These are phyloP conservation scores for Gastrolobium bilobum DNA, from an alignment of 306 rosid species.

Conservation along the genomic window DNA sequence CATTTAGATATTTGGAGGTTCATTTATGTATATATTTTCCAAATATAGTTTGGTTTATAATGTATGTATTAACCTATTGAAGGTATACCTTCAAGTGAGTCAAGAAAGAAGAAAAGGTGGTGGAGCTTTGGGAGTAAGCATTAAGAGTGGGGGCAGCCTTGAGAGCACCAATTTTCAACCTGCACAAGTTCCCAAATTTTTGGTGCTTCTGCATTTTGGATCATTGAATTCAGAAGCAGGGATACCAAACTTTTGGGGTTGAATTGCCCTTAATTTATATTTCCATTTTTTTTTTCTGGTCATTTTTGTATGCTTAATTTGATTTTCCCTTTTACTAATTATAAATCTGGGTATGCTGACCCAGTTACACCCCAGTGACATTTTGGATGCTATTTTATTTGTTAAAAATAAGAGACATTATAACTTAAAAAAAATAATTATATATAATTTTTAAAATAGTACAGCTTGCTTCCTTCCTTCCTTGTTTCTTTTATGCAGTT, in stretches of 20 bases:
- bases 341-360: conserved; percentile 40
- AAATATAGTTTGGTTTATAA: conserved; percentile 4
- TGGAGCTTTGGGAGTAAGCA: conserved; percentile 82
- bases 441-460: no score
- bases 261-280: conserved; percentile 33
- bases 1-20: background rate
- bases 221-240: conserved; percentile 35
- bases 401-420: no score
- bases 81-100: conserved; percentile 68
- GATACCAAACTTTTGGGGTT: conserved; percentile 43
- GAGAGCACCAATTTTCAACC: conserved; percentile 30
- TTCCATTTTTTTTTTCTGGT: conserved; percentile 27
- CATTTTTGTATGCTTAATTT: conserved; percentile 5
- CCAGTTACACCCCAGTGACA: conserved; percentile 17
- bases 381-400: background rate
- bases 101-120: conserved; percentile 81
- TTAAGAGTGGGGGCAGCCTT: conserved; percentile 46
- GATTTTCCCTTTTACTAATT: conserved; percentile 15
- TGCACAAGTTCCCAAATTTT: background rate
- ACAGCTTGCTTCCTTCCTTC: no score
- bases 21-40: background rate
- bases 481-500: no score
- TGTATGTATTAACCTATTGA: conserved; percentile 29
- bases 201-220: conserved; percentile 36
- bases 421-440: no score